Conservation (phyloP, 2,329 filamentous ascomycete species). For the Cytospora mali region DNA sequence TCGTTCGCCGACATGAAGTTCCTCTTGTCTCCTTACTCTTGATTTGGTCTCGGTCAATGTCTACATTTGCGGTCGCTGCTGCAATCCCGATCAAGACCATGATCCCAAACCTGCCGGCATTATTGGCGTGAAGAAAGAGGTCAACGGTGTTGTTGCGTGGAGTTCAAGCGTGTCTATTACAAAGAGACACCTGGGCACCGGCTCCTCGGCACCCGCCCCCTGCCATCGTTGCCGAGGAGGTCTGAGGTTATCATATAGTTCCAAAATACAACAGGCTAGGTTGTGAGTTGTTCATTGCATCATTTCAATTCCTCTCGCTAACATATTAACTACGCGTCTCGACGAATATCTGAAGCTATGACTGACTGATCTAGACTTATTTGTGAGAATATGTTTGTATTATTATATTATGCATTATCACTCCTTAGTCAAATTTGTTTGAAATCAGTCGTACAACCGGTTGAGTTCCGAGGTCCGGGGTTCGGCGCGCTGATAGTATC, state of each 20-base stretch:
- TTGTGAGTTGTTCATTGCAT: neutral
- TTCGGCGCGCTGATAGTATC: too few relatives aligned
- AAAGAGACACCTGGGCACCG: too few relatives aligned
- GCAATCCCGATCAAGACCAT: slow-evolving; percentile 2
- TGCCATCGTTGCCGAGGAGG: neutral
- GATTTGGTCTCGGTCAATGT: neutral
- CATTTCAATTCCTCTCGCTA: neutral
- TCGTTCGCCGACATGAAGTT: neutral
- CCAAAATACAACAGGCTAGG: neutral
- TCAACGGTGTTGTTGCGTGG: neutral
- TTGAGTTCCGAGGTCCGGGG: too few relatives aligned
- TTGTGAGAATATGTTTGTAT: neutral
- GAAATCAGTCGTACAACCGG: too few relatives aligned
- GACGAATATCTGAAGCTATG: too few relatives aligned
- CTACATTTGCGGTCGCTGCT: slow-evolving; percentile 1
- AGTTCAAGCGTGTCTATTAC: neutral
- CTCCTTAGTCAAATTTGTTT: too few relatives aligned
- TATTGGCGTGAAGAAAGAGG: neutral
- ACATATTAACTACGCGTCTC: neutral
- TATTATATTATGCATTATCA: neutral
- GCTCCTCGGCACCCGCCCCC: neutral
- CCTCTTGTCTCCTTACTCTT: neutral
- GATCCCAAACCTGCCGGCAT: slow-evolving; percentile 22
- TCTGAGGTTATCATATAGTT: neutral
- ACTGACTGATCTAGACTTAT: neutral